Conservation (phyloP, 2,329 filamentous ascomycete species). For the Sarocladium kiliense region DNA sequence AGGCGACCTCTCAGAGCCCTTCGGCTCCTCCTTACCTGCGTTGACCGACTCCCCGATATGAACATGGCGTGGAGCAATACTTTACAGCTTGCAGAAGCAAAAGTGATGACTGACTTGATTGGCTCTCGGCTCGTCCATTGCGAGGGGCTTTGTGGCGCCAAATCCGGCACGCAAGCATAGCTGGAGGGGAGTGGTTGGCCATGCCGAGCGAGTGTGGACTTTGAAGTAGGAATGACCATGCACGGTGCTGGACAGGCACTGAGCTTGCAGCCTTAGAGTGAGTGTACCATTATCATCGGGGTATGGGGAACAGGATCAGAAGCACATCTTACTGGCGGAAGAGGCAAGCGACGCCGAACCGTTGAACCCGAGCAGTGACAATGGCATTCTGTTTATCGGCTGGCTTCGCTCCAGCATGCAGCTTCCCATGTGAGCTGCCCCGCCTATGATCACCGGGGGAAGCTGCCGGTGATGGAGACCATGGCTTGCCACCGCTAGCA, state of each 20-base stretch:
- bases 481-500: neutral
- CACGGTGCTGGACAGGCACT: too few species aligned
- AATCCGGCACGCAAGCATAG: neutral
- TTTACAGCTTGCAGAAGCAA: neutral
- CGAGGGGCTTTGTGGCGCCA: neutral
- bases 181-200: too few species aligned
- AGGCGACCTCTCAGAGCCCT: neutral
- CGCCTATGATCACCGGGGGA: slow-evolving; percentile 5
- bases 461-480: slow-evolving; percentile 8
- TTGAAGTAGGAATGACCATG: too few species aligned
- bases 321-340: too few species aligned
- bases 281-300: too few species aligned
- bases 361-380: neutral
- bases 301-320: too few species aligned
- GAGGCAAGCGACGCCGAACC: neutral
- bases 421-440: neutral
- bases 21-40: neutral
- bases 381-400: neutral
- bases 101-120: neutral
- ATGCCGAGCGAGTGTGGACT: too few species aligned
- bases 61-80: neutral
- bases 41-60: neutral
- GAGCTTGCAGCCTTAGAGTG: too few species aligned
- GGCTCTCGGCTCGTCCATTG: neutral
- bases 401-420: neutral